Evolutionary conservation across 768 basidiomycete genomes (phyloP), one percentile per base, ranked within the genome.

Genomic region (Mycena olivaceomarginata): DNA sequence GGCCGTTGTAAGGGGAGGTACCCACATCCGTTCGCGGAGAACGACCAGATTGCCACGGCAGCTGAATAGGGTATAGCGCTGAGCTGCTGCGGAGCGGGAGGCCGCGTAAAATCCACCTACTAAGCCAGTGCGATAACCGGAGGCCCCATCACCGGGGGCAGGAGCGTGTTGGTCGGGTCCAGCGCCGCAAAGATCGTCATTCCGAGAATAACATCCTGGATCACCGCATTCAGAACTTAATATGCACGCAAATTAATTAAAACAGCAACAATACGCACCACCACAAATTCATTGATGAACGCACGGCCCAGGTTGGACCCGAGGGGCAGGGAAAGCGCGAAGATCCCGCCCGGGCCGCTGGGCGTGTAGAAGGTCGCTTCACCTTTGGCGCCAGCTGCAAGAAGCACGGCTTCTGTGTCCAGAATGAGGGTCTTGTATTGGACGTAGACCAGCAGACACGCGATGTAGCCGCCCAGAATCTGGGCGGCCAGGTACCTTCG

Each of bases 401-500:
- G 70, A 60, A 89, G 72, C 8, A 80, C 80, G 13, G 46, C 74
- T 74, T 91, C 91, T 15, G 85, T 82, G 8, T 80, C 74, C 65
- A 84, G 77, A 51, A 95, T 87, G 69, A 72, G 89, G 74, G 66
- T 89, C 85, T 77, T 90, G 87, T 93, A 95, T 80, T 94, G 92
- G 6, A 88, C 87, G 81, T 95, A 95, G 68, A 93, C 82, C 65
- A 92, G 77, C 45, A 93, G 84, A 67, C 90, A 91, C 0, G 92
- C 94, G 77, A 94, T 83, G 78, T 92, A 94, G 12, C 89, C 92
- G 11, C 94, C 95, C 6, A 94, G 77, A 76, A 94, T 87, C 80
- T 96, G 94, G 0, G 93, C 91, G 18, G 90, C 41, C 71, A 94
- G 92, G 80, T 94, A 94, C 83, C 93, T 94, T 67, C 11, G 0